A percentile compares a stretch with the other conserved stretches of the same genome.
These are phyloP conservation scores for Podospora appendiculata DNA, from an alignment of 495 filamentous ascomycete species.

Conservation along the genomic window DNA sequence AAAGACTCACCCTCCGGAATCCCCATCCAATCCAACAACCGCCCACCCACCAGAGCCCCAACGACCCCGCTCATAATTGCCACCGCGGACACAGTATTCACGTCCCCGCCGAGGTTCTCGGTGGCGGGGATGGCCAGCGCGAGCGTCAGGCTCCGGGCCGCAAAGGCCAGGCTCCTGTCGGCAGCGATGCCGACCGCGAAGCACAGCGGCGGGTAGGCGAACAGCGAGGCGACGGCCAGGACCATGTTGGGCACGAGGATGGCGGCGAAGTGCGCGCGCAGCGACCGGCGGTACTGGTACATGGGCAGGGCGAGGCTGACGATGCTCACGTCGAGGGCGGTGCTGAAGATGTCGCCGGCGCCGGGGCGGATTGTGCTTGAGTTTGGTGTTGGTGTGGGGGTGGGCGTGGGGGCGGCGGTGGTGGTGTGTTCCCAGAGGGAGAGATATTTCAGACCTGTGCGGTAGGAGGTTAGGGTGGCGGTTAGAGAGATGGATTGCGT, in stretches of 20 bases:
- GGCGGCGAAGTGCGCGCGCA: constrained; percentile 36
- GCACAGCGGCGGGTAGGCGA: constrained; percentile 43
- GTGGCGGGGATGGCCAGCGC: constrained; percentile 44
- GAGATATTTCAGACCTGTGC: constrained; percentile 37
- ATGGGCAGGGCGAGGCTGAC: constrained; percentile 48
- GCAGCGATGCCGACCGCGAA: constrained; percentile 39
- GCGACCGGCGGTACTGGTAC: constrained; percentile 43
- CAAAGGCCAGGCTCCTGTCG: constrained; percentile 38
- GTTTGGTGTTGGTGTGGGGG: not conserved
- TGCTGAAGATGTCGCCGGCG: constrained; percentile 43
- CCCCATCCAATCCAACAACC: constrained; percentile 31
- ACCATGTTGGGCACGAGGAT: constrained; percentile 42
- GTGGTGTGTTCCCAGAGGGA: constrained; percentile 29
- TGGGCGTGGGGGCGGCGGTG: not conserved
- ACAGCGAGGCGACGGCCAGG: constrained; percentile 38
- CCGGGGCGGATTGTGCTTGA: constrained; percentile 24
- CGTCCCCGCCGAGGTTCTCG: constrained; percentile 43
- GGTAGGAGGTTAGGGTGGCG: constrained; percentile 31
- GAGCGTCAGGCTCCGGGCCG: constrained; percentile 42
- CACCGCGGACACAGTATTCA: constrained; percentile 41
- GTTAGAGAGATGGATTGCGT: constrained; percentile 21
- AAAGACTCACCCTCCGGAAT: constrained; percentile 38
- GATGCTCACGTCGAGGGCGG: constrained; percentile 43
- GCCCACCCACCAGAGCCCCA: constrained; percentile 39
- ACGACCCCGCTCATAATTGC: constrained; percentile 47